Base-by-base conservation (phyloP, 495 filamentous ascomycete species). In the Lasiosphaeria miniovina region DNA sequence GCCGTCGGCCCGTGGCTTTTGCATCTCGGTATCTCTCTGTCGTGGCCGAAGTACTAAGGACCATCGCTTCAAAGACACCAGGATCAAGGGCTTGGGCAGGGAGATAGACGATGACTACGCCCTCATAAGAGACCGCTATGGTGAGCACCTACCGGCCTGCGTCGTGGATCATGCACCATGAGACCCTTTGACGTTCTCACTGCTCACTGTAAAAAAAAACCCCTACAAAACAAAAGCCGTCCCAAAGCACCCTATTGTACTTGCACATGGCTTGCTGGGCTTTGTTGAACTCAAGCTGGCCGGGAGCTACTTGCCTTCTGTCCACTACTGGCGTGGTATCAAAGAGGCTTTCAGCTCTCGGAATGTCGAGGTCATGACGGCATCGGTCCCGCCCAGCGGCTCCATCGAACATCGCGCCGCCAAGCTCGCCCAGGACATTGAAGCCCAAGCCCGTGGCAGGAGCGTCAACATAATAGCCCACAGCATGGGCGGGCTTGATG, bases 291-390 rank as follows among this genome's bases (percentile, higher is more conserved):
- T 96, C 52, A 86, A 79, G 36, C 74, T 95, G 5, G 87, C 84
- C 8, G 89, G 90, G 11, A 77, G 75, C 46, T 82, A 81, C 59
- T 72, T 96, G 3, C 93, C 91, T 0, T 82, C 87, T 3, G 84
- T 98, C 31, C 84, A 89, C 41, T 98, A 98, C 71, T 98, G 93
- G 93, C 85, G 88, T 38, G 93, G 93, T 1, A 96, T 98, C 61
- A 85, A 82, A 40, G 88, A 94, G 59, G 90, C 88, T 3, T 75
- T 97, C 17, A 75, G 71, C 9, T 81, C 86, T 49, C 87, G 89
- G 61, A 86, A 86, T 4, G 80, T 90, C 15, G 82, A 93, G 62
- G 90, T 97, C 38, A 90, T 96, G 53, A 90, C 85, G 4, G 84
- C 91, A 7, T 81, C 85, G 3, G 92, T 97, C 11, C 91, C 92